Evolutionary conservation across 225 moss, liverwort and hornwort species (phyloP).

Genomic region (Pseudoscleropodium purum): DNA sequence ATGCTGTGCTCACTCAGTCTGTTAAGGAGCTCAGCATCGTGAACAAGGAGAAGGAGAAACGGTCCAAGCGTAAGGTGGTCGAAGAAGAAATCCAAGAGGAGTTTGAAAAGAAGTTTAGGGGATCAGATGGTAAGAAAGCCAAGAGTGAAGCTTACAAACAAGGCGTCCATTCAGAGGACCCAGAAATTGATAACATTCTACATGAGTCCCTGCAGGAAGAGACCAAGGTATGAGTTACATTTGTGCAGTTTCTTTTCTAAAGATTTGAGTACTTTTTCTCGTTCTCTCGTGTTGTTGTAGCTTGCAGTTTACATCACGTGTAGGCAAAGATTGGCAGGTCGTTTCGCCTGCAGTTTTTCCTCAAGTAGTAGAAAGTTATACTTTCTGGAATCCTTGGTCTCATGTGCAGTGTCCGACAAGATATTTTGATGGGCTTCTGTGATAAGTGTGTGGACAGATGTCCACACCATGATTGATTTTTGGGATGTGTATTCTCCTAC

Average conservation of each 20-base stretch:
- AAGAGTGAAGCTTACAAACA: slow-evolving; percentile 3
- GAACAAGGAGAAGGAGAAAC: slow-evolving; percentile 25
- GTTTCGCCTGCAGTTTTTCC: neutral
- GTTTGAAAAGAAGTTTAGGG: slow-evolving; percentile 58
- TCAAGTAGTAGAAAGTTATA: neutral
- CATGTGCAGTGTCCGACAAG: neutral
- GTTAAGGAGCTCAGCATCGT: neutral
- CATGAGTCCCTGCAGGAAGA: slow-evolving; percentile 21
- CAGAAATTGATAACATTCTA: slow-evolving; percentile 32
- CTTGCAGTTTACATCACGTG: neutral
- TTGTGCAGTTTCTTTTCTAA: neutral
- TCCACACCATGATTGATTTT: neutral
- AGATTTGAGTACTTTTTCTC: neutral
- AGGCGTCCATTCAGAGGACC: slow-evolving; percentile 20
- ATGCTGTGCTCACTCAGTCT: neutral
- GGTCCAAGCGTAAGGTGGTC: slow-evolving; percentile 56
- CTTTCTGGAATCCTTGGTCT: neutral
- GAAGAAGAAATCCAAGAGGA: slow-evolving; percentile 44
- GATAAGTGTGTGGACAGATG: neutral
- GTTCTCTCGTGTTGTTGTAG: neutral
- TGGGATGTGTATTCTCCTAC: neutral
- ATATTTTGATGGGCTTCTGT: neutral
- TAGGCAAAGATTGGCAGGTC: neutral
- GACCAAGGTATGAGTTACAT: slow-evolving; percentile 23
- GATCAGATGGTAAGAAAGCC: slow-evolving; percentile 29